Percentiles rank a stretch among this genome's conserved stretches.
Evolutionary conservation across 1,284 basidiomycete genomes (phyloP).

Genomic region (Salmacisia buchloeana): DNA sequence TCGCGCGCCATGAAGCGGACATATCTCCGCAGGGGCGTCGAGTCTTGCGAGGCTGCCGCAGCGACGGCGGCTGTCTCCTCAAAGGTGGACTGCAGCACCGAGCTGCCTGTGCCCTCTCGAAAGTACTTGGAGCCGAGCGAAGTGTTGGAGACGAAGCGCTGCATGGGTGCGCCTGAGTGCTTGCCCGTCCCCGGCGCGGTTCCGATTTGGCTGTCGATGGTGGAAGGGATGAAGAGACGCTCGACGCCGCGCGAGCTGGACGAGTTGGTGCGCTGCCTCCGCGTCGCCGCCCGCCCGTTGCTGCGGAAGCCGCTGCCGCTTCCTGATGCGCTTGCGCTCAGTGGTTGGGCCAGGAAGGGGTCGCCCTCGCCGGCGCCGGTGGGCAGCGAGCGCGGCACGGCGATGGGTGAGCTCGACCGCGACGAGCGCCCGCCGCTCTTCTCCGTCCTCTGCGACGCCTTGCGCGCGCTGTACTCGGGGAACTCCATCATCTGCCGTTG

Average conservation of each 20-base stretch:
- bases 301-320: conserved; percentile 1
- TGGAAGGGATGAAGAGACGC: not conserved
- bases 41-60: not conserved
- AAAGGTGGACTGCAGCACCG: not conserved
- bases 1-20: conserved; percentile 1
- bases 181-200: not conserved
- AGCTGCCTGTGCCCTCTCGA: not conserved
- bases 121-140: not conserved
- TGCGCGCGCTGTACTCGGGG: not conserved
- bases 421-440: not conserved
- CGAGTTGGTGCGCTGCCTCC: conserved; percentile 1
- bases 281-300: not conserved
- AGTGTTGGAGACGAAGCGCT: not conserved
- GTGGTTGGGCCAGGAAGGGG: not conserved
- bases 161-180: not conserved
- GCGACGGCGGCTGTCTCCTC: not conserved
- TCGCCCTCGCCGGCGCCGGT: not conserved
- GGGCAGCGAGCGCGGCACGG: not conserved
- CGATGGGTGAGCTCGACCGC: not conserved
- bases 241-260: not conserved
- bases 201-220: not conserved
- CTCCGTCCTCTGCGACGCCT: conserved; percentile 2
- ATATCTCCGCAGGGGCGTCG: conserved; percentile 1
- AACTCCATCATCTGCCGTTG: conserved; percentile 4
- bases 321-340: not conserved